A percentile compares a stretch with the other conserved stretches of the same genome.
phyloP scores from a whole-genome alignment of 768 basidiomycete species.

The Agaricus bisporus region DNA sequence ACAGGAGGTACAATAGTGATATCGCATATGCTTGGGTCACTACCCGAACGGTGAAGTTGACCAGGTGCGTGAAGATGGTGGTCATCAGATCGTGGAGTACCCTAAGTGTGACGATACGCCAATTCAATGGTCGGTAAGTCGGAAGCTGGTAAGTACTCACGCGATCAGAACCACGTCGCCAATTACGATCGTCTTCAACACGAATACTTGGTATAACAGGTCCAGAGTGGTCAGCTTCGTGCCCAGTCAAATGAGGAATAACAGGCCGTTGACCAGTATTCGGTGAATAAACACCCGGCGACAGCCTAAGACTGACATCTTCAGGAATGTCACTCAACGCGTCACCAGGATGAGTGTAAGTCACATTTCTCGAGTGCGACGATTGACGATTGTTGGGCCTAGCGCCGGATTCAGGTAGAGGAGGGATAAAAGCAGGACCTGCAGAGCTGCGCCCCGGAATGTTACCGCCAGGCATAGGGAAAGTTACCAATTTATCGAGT shows the following conservation, averaged over 20 bases:
- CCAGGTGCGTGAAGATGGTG: neutral
- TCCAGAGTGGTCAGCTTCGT: neutral
- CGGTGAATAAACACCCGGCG: neutral
- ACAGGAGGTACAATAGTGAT: conserved; percentile 3
- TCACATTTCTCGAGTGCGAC: neutral
- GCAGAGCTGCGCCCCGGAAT: neutral
- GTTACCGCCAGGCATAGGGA: neutral
- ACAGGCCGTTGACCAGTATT: neutral
- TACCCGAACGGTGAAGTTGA: conserved; percentile 1
- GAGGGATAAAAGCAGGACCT: neutral
- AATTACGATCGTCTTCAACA: neutral
- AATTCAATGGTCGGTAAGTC: neutral
- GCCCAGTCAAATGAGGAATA: neutral
- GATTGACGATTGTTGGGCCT: neutral
- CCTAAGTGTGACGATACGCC: neutral
- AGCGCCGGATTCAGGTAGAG: neutral
- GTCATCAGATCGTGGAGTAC: neutral
- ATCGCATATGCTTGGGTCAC: conserved; percentile 1
- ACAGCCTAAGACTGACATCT: conserved; percentile 1
- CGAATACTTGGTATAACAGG: neutral
- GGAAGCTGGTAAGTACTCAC: neutral
- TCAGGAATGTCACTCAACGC: conserved; percentile 8
- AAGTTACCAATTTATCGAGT: neutral
- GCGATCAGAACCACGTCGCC: neutral
- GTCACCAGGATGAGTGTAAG: neutral